phyloP scores from a whole-genome alignment of 2,329 filamentous ascomycete species.

The Zasmidium cellare region DNA sequence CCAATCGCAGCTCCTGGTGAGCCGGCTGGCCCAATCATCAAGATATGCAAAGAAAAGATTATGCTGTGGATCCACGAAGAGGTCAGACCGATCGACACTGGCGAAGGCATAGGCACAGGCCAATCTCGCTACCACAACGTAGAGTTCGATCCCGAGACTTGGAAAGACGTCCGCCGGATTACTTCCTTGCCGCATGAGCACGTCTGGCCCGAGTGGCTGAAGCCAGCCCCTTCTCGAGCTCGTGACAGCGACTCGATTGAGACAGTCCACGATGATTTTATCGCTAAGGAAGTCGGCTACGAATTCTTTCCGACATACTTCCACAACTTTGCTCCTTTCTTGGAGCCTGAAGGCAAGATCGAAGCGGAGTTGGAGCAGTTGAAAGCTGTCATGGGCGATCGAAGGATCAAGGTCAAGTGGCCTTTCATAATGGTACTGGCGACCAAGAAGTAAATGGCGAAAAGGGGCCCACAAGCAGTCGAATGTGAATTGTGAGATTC shows the following conservation, averaged over 20 bases:
- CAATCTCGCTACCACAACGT: constrained; percentile 7
- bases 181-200: not conserved
- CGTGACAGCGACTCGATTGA: not conserved
- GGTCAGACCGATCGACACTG: not conserved
- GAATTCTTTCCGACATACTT: constrained; percentile 5
- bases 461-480: too few relatives aligned
- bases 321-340: constrained; percentile 1
- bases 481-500: too few relatives aligned
- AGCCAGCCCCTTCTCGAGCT: not conserved
- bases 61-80: not conserved
- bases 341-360: not conserved
- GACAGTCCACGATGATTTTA: constrained; percentile 1
- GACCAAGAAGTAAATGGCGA: constrained; percentile 1
- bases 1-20: not conserved
- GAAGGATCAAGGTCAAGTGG: constrained; percentile 5
- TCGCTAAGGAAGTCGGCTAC: constrained; percentile 1
- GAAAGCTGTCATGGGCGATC: constrained; percentile 2
- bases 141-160: constrained; percentile 1
- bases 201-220: not conserved
- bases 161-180: constrained; percentile 2
- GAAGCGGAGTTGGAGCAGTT: constrained; percentile 6
- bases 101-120: not conserved
- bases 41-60: not conserved
- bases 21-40: not conserved
- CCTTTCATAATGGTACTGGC: constrained; percentile 10